Percentiles rank a stretch among this genome's conserved stretches.
Evolutionary conservation across 2,329 filamentous ascomycete genomes (phyloP).

Genomic region (Alternaria consortialis): DNA sequence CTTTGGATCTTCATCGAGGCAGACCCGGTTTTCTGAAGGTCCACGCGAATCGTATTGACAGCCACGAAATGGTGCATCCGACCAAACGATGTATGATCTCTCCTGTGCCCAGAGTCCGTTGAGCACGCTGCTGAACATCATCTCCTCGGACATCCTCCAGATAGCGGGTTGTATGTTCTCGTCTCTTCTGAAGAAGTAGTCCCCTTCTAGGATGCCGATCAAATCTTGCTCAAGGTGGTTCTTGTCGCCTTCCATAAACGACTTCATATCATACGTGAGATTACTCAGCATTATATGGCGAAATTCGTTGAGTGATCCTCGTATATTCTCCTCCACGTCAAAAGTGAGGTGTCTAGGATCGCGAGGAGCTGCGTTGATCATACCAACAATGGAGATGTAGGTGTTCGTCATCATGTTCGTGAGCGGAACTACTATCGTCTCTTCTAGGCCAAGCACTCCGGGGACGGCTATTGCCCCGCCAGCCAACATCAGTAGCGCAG

Average conservation of each 20-base stretch:
- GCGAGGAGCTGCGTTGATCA: background rate
- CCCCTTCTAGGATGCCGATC: background rate
- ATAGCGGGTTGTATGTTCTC: background rate
- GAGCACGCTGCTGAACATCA: background rate
- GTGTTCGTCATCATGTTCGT: background rate
- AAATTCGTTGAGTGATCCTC: background rate
- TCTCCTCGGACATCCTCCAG: background rate
- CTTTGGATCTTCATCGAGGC: background rate
- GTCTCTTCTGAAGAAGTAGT: slow-evolving; percentile 1
- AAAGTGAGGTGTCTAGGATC: background rate
- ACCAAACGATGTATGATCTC: slow-evolving; percentile 2
- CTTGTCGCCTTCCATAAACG: background rate
- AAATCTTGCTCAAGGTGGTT: background rate
- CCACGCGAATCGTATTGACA: background rate
- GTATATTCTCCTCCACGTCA: background rate
- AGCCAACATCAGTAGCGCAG: background rate
- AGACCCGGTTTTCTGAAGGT: background rate
- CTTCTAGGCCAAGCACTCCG: background rate
- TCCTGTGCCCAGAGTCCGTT: slow-evolving; percentile 5
- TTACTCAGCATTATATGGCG: background rate
- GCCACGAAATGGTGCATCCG: background rate
- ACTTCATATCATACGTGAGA: background rate
- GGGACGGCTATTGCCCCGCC: background rate
- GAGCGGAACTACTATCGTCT: background rate
- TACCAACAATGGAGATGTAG: background rate